A percentile compares a stretch with the other conserved stretches of the same genome.
Conservation (phyloP, 805 yeast genomes). For the Candida endomychidarum region DNA sequence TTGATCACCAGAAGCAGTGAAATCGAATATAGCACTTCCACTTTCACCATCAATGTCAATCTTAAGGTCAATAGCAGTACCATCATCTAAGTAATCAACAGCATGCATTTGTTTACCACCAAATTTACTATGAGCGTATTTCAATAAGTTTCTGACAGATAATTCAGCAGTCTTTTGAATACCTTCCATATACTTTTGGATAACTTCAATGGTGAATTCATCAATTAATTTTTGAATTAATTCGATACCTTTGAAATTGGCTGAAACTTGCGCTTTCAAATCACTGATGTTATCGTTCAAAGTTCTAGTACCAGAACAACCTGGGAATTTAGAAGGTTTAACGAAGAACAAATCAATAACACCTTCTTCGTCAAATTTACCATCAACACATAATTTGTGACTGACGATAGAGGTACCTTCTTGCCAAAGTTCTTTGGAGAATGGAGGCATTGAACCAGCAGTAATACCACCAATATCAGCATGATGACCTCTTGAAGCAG, state of each 20-base stretch:
- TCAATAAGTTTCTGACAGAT: slow-evolving; percentile 50
- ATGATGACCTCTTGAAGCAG: slow-evolving; percentile 20
- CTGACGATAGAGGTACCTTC: slow-evolving; percentile 17
- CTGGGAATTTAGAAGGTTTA: slow-evolving; percentile 15
- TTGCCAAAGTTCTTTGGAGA: slow-evolving; percentile 14
- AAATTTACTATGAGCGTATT: slow-evolving; percentile 37
- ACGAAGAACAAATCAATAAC: slow-evolving; percentile 17
- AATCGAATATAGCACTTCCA: slow-evolving; percentile 21
- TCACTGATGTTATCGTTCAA: slow-evolving; percentile 33
- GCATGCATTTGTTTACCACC: slow-evolving; percentile 17
- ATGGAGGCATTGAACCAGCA: slow-evolving; percentile 15
- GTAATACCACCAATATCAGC: slow-evolving; percentile 20
- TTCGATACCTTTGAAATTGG: slow-evolving; percentile 75
- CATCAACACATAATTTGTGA: slow-evolving; percentile 14
- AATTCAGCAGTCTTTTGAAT: slow-evolving; percentile 75
- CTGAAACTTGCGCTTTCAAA: slow-evolving; percentile 79
- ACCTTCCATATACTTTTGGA: slow-evolving; percentile 75
- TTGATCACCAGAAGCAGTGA: slow-evolving; percentile 20
- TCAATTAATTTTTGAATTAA: slow-evolving; percentile 54
- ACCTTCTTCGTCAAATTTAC: slow-evolving; percentile 16
- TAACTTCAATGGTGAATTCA: slow-evolving; percentile 58
- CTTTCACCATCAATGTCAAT: slow-evolving; percentile 14
- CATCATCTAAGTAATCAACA: slow-evolving; percentile 22
- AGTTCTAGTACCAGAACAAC: slow-evolving; percentile 15
- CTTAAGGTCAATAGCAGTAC: slow-evolving; percentile 16